Evolutionary conservation across 768 basidiomycete genomes (phyloP).

Genomic region (Tylopilus rubrobrunneus): DNA sequence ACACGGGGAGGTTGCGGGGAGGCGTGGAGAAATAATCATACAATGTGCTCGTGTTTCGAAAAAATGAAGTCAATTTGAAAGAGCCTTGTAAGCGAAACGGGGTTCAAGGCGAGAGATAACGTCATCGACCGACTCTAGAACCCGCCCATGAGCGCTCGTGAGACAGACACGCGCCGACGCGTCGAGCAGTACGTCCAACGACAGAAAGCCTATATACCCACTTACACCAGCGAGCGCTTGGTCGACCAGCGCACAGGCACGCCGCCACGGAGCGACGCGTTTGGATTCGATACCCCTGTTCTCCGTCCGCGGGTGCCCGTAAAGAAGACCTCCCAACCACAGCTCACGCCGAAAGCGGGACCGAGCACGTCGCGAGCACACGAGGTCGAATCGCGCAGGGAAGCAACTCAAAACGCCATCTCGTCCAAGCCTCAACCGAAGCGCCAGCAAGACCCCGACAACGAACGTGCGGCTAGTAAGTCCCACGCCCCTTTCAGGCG

Average conservation of each 20-base stretch:
- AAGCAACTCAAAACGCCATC: neutral
- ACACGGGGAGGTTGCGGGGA: no score
- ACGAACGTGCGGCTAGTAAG: constrained; percentile 37
- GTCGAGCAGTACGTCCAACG: constrained; percentile 47
- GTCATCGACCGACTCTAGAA: neutral
- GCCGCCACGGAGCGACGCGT: constrained; percentile 17
- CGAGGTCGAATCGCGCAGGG: neutral
- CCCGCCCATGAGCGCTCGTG: neutral
- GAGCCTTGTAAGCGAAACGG: neutral
- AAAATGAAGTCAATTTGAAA: constrained; percentile 1
- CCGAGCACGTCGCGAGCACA: neutral
- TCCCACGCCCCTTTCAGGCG: neutral
- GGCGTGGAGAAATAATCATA: neutral
- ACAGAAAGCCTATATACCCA: constrained; percentile 43
- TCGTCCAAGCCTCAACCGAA: constrained; percentile 24
- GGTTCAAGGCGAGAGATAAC: constrained; percentile 5
- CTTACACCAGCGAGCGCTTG: constrained; percentile 42
- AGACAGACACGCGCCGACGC: constrained; percentile 36
- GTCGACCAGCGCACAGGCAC: constrained; percentile 9
- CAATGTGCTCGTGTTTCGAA: neutral
- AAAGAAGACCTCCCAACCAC: constrained; percentile 2
- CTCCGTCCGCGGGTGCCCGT: constrained; percentile 43
- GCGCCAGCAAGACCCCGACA: constrained; percentile 26
- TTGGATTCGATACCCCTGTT: constrained; percentile 53
- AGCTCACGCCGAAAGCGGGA: neutral